Conservation (phyloP, 2,329 filamentous ascomycete species). For the Lecanicillium sp. region DNA sequence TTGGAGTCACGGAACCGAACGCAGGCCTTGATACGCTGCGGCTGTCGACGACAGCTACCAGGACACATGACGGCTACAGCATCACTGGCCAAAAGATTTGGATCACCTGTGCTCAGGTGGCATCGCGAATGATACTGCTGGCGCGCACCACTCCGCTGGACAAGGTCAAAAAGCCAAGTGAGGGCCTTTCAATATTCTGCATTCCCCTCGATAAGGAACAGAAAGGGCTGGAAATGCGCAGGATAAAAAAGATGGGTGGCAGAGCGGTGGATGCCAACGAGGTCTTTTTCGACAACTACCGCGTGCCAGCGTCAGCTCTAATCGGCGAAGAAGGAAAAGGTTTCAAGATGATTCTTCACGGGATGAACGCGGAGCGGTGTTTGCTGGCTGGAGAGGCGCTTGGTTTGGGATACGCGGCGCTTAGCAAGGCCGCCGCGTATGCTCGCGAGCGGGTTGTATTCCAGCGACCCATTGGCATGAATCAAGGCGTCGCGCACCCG, state of each 20-base stretch:
- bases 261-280: slow-evolving; percentile 78
- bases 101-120: slow-evolving; percentile 80
- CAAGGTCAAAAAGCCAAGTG: slow-evolving; percentile 58
- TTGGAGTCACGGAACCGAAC: slow-evolving; percentile 79
- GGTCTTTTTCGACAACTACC: slow-evolving; percentile 78
- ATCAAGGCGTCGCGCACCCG: slow-evolving; percentile 58
- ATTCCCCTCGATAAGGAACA: slow-evolving; percentile 60
- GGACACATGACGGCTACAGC: slow-evolving; percentile 50
- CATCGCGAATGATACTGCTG: slow-evolving; percentile 73
- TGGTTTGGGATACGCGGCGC: slow-evolving; percentile 67
- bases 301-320: slow-evolving; percentile 52
- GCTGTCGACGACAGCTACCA: slow-evolving; percentile 55
- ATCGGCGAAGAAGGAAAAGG: slow-evolving; percentile 68
- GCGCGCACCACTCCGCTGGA: slow-evolving; percentile 66
- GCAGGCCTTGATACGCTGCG: slow-evolving; percentile 71
- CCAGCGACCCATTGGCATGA: slow-evolving; percentile 54
- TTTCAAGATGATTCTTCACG: slow-evolving; percentile 71
- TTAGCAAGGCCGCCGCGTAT: slow-evolving; percentile 54
- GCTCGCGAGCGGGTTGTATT: slow-evolving; percentile 60
- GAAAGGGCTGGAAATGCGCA: slow-evolving; percentile 56
- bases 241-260: slow-evolving; percentile 80
- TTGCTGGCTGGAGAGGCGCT: slow-evolving; percentile 72
- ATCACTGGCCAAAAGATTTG: slow-evolving; percentile 79
- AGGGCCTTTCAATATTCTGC: slow-evolving; percentile 73
- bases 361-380: slow-evolving; percentile 73